A percentile compares a stretch with the other conserved stretches of the same genome.
Conservation (phyloP, 1,284 basidiomycete genomes). For the Ustilago loliicola region DNA sequence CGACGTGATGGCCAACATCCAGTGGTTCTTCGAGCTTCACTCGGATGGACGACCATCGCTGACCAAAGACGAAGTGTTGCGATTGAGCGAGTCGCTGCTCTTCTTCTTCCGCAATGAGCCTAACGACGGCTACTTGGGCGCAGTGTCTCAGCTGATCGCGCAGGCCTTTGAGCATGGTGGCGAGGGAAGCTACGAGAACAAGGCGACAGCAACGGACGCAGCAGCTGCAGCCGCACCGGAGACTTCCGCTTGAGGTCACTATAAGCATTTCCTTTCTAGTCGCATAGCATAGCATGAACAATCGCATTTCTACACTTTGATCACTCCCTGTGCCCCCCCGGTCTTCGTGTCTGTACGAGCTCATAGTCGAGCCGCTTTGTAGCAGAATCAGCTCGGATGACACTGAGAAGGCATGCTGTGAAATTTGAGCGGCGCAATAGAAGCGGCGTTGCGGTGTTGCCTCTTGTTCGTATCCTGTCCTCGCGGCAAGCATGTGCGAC, state of each 20-base stretch:
- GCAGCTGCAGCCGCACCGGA: constrained; percentile 2
- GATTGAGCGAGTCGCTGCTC: constrained; percentile 89
- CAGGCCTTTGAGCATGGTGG: constrained; percentile 63
- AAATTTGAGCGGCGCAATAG: no score
- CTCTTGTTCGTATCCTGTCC: no score
- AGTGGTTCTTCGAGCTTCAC: constrained; percentile 93
- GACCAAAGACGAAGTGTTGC: constrained; percentile 94
- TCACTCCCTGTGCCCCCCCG: no score
- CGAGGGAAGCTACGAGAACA: constrained; percentile 50
- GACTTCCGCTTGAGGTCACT: constrained; percentile 8
- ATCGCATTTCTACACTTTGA: neutral
- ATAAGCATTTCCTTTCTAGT: neutral
- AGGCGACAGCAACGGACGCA: constrained; percentile 18
- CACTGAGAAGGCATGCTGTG: no score
- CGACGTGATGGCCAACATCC: constrained; percentile 96
- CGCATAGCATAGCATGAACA: constrained; percentile 23
- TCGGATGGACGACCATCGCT: constrained; percentile 94
- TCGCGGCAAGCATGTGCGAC: no score
- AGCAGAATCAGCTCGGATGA: no score
- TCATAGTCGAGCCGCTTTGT: neutral
- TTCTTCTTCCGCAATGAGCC: constrained; percentile 92
- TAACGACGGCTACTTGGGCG: constrained; percentile 91
- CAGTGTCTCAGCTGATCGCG: constrained; percentile 66
- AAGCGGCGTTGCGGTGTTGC: no score
- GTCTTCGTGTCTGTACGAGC: no score